Evolutionary conservation across 169 alveolate species (phyloP), one percentile per base, ranked within the genome.

Genomic region (Cardiosporidium cionae): DNA sequence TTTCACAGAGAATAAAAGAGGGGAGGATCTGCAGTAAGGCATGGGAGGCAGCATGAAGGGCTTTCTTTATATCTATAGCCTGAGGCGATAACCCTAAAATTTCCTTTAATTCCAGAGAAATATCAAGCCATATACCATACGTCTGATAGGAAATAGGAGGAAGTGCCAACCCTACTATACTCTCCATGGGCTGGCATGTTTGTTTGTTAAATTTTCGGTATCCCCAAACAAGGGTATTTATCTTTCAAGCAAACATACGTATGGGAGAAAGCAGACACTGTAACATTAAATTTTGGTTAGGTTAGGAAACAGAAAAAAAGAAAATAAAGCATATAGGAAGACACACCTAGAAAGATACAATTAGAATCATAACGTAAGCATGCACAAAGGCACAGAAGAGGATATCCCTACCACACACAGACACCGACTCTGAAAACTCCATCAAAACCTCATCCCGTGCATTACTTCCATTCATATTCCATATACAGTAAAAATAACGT

Each of bases 21-120:
- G 69, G 66, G 16, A 63, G 25, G 66, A 44, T n/a, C 25, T 9
- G 52, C 9, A 31, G 16, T n/a, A 63, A 16, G 22, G 69, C 69
- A 44, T 63, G 69, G 22, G 69, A 9, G 16, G 69, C 69, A 9
- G 69, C 69, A 63, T 63, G 69, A n/a, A 63, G 69, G 9, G 69
- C 9, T n/a, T n/a, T 16, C 69, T 63, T 31, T 16, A 63, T n/a
- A 44, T 63, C 54, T n/a, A 63, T 9, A 9, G 52, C 69, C 69
- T 16, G 16, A 9, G 9, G n/a, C 58, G 9, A 9, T 44, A 44
- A n/a, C 58, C 25, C 58, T n/a, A 22, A 16, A 9, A 9, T 16
- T 63, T 9, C 25, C 9, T n/a, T 16, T 44, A 63, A 9, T 9
- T 63, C 9, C 25, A n/a, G 64, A 63, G 52, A 63, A 9, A 31